These are phyloP conservation scores for Pterocarpus santalinus DNA, from an alignment of 306 rosid species.

Conservation along the genomic window DNA sequence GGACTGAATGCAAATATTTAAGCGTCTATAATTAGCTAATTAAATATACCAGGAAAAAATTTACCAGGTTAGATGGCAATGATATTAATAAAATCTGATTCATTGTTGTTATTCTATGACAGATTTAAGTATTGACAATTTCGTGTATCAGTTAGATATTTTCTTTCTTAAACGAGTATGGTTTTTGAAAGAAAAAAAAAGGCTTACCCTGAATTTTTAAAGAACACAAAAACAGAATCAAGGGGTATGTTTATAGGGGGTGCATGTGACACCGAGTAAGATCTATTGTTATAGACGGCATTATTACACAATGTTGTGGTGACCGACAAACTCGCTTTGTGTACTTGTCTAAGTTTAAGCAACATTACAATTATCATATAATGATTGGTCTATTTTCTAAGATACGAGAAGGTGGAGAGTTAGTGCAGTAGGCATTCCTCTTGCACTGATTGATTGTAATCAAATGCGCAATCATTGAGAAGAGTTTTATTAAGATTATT, in stretches of 20 bases:
- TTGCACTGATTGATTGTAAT: slow-evolving; percentile 23
- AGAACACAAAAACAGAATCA: background rate
- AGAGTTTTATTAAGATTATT: background rate
- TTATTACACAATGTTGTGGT: background rate
- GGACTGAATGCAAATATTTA: too few species aligned
- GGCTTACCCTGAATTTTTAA: background rate
- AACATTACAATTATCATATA: slow-evolving; percentile 37
- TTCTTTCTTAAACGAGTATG: background rate
- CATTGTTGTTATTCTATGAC: too few species aligned
- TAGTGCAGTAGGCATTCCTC: slow-evolving; percentile 27
- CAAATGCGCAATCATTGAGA: slow-evolving; percentile 34
- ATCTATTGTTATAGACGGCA: background rate
- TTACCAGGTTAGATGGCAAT: too few species aligned
- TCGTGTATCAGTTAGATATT: background rate
- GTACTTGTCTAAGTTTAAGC: slow-evolving; percentile 52
- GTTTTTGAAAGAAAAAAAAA: background rate
- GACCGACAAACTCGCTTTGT: slow-evolving; percentile 34
- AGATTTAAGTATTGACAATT: background rate
- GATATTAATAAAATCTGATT: too few species aligned
- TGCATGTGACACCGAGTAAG: background rate
- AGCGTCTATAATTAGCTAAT: background rate
- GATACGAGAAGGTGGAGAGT: slow-evolving; percentile 36
- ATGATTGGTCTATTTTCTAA: slow-evolving; percentile 31
- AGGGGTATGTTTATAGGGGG: background rate
- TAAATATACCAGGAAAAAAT: too few species aligned